These are phyloP conservation scores for Plenodomus biglobosus DNA, from an alignment of 2,329 filamentous ascomycete species.

Conservation along the genomic window DNA sequence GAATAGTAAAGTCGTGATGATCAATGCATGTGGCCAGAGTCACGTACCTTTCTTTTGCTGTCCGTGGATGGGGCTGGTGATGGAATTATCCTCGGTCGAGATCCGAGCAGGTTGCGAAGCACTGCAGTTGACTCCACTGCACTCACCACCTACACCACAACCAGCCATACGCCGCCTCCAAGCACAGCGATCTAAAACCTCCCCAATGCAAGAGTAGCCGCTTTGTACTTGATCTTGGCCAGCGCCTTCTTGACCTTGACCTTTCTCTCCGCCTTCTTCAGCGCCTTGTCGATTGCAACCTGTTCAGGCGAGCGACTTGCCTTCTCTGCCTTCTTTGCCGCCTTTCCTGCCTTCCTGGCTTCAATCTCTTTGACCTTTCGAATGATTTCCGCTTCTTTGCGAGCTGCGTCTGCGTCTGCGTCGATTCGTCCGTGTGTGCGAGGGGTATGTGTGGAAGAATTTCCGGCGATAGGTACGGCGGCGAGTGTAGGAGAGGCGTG, in stretches of 20 bases:
- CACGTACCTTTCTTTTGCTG: too few species aligned
- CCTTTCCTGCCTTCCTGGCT: neutral
- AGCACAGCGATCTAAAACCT: neutral
- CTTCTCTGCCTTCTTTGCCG: neutral
- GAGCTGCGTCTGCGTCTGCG: too few species aligned
- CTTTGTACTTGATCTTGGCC: conserved; percentile 1
- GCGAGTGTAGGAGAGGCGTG: too few species aligned
- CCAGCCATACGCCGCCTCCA: neutral
- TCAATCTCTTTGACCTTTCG: neutral
- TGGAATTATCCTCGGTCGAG: too few species aligned
- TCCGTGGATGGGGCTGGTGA: too few species aligned
- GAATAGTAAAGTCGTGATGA: too few species aligned
- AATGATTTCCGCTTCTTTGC: neutral
- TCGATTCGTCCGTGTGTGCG: too few species aligned
- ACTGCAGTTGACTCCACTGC: too few species aligned
- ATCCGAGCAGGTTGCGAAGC: too few species aligned
- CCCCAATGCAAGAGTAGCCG: neutral
- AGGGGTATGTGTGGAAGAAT: too few species aligned
- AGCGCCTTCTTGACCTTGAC: conserved; percentile 1
- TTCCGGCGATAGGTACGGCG: too few species aligned
- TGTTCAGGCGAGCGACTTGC: neutral
- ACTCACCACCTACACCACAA: neutral
- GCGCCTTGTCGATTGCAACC: neutral
- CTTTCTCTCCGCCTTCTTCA: neutral
- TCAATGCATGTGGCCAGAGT: too few species aligned